Evolutionary conservation across 495 filamentous ascomycete species (phyloP), one percentile per base, ranked within the genome.

Genomic region (Friedmanniomyces simplex): DNA sequence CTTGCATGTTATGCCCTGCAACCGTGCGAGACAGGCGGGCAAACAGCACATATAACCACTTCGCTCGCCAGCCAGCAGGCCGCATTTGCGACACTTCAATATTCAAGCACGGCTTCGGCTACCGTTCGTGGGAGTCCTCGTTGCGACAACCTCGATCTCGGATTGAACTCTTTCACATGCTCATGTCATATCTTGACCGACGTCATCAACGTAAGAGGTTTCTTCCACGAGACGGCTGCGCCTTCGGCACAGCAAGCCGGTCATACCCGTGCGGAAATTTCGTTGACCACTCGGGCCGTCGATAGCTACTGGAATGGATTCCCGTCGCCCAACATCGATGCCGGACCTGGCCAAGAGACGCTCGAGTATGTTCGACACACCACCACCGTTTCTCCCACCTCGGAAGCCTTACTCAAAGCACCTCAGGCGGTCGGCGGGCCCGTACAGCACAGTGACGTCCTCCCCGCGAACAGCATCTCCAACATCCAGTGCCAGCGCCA

Each of bases 371-470:
- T 30, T 3, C 34, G 43, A 47, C 6, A 49, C 39, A 11, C 49
- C 57, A 37, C 50, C 50, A 37, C 49, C 57, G 16, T 59, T 59
- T 21, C 42, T 59, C 2, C 57, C 57, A 24, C 50, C 50, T 4
- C 49, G 57, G 8, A 37, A 30, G 34, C 39, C 57, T 25, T 36
- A 50, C 22, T 5, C 14, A 7, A 30, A 20, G 12, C 25, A 51
- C 12, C 21, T 18, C 1, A 6, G 28, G 24, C 52, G 32, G 25
- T 13, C 39, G 12, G 18, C 2, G 22, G 24, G 22, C 25, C 7
- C 16, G n/a, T n/a, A n/a, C n/a, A n/a, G n/a, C n/a, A n/a, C 20
- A 3, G 21, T 22, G 16, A 49, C 46, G 13, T 12, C 21, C 8
- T 49, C 46, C 7, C 46, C 52, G 12, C 18, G 37, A 8, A 24